Evolutionary conservation across 164 flowering plant species (phyloP).

Genomic region (Cinnamomum chago): DNA sequence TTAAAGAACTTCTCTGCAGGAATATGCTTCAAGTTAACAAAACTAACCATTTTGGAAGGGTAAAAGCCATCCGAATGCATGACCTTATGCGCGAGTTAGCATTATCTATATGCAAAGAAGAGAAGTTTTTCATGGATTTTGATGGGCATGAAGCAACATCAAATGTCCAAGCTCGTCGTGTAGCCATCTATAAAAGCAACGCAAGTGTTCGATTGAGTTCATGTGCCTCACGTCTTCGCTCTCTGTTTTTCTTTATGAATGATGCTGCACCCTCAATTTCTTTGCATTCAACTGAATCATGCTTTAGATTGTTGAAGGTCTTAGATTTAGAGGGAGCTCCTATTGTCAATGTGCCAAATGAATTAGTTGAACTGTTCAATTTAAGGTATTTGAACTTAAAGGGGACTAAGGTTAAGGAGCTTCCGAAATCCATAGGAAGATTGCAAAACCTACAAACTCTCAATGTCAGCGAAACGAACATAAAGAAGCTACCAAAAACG

Average conservation of each 20-base stretch:
- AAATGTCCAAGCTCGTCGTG: background rate
- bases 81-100: slow-evolving; percentile 16
- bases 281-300: background rate
- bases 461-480: background rate
- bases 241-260: background rate
- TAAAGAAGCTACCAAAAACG: background rate
- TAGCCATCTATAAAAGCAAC: slow-evolving; percentile 4
- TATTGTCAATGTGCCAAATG: background rate
- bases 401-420: background rate
- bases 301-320: background rate
- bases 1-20: slow-evolving; percentile 7
- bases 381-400: background rate
- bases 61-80: slow-evolving; percentile 4
- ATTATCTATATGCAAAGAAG: slow-evolving; percentile 3
- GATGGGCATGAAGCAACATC: background rate
- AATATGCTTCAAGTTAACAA: slow-evolving; percentile 8
- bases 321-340: background rate
- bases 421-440: background rate
- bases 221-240: background rate
- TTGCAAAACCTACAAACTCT: background rate
- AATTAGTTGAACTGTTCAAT: background rate
- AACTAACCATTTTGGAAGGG: background rate
- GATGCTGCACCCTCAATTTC: background rate
- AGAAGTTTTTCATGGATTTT: background rate
- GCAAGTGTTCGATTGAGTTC: background rate